phyloP scores from a whole-genome alignment of 2,329 filamentous ascomycete species.

The Pseudocercospora fuligena region DNA sequence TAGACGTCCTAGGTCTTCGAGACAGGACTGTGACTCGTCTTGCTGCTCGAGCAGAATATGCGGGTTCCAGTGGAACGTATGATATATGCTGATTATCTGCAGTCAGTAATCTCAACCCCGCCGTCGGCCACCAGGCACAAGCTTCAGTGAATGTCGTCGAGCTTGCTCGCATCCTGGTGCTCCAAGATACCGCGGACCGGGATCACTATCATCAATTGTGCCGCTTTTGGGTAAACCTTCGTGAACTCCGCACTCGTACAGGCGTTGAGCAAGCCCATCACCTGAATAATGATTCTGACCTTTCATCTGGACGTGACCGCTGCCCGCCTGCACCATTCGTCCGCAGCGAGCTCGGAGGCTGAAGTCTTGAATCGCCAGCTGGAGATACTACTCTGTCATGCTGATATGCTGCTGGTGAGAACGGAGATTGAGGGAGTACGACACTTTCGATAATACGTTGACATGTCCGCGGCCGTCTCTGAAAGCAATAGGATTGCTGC shows the following conservation, averaged over 20 bases:
- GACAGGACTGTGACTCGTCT: not conserved
- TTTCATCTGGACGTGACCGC: not conserved
- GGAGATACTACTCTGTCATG: too few relatives aligned
- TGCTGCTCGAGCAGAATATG: not conserved
- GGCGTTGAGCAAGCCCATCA: not conserved
- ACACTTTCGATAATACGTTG: too few relatives aligned
- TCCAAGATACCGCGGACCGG: not conserved
- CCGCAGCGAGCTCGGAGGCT: not conserved
- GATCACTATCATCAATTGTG: not conserved
- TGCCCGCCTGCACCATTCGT: not conserved
- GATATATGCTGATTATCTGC: not conserved
- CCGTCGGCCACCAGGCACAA: conserved; percentile 6
- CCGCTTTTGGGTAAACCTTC: not conserved
- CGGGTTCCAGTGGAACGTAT: not conserved
- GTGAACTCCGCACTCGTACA: not conserved
- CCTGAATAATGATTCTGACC: not conserved
- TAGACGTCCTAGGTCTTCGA: not conserved
- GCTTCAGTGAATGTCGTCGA: not conserved
- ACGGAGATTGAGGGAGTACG: too few relatives aligned
- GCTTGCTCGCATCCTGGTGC: not conserved
- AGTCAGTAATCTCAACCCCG: not conserved
- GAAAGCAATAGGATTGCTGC: too few relatives aligned
- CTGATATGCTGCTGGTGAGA: too few relatives aligned
- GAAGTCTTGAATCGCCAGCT: not conserved
- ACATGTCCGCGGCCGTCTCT: too few relatives aligned